phyloP scores from a whole-genome alignment of 768 basidiomycete species.

The Kwoniella pini region DNA sequence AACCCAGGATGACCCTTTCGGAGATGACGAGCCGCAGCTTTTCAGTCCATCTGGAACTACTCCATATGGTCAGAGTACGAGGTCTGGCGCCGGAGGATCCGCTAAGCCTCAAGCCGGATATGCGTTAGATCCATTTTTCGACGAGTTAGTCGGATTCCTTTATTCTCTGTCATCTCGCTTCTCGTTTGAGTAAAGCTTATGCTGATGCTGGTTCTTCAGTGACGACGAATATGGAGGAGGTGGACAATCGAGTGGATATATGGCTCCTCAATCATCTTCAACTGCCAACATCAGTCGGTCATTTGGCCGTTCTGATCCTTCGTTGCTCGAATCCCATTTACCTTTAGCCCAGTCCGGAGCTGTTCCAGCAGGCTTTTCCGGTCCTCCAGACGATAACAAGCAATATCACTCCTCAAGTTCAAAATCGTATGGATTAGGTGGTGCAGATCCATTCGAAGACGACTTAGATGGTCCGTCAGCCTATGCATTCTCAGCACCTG shows the following conservation, averaged over 20 bases:
- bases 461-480: conserved; percentile 35
- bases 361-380: conserved; percentile 46
- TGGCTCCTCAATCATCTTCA: conserved; percentile 43
- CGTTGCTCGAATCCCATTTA: conserved; percentile 33
- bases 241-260: conserved; percentile 38
- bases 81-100: neutral
- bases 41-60: conserved; percentile 15
- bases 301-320: conserved; percentile 30
- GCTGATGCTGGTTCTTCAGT: conserved; percentile 14
- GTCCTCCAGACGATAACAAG: conserved; percentile 22
- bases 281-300: conserved; percentile 29
- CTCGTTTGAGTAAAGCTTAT: neutral
- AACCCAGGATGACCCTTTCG: conserved; percentile 40
- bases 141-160: conserved; percentile 50
- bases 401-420: conserved; percentile 22
- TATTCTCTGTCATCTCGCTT: neutral
- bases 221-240: conserved; percentile 48
- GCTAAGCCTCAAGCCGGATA: conserved; percentile 37
- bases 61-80: conserved; percentile 4
- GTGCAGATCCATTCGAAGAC: conserved; percentile 43
- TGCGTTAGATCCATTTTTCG: conserved; percentile 52
- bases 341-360: conserved; percentile 48
- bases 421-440: conserved; percentile 34
- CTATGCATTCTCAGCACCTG: conserved; percentile 38
- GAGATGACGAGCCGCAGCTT: conserved; percentile 27